Evolutionary conservation across 2,329 filamentous ascomycete species (phyloP).

Genomic region (Apiospora rasikravindrae): DNA sequence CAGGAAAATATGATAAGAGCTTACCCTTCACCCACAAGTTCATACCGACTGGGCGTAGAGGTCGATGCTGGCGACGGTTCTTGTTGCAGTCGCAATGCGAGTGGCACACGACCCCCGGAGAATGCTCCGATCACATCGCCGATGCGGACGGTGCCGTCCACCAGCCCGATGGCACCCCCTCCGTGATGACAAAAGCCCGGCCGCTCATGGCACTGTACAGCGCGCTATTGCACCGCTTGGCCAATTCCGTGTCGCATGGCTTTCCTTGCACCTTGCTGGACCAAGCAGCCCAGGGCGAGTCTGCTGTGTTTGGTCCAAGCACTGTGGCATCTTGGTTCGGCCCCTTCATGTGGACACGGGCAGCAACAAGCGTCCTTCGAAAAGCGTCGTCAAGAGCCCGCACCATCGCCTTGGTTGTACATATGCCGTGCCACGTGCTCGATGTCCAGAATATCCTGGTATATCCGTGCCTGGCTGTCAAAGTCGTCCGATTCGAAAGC

Average conservation of each 20-base stretch:
- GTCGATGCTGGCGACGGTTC: background rate
- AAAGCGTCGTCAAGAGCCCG: background rate
- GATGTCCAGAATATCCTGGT: background rate
- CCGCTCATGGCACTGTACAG: background rate
- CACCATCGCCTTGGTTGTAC: background rate
- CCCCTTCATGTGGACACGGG: background rate
- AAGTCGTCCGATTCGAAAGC: background rate
- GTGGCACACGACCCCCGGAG: background rate
- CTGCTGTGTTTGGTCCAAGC: background rate
- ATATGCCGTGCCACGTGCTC: background rate
- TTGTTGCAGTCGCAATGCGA: background rate
- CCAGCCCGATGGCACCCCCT: slow-evolving; percentile 18
- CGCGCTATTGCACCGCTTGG: background rate
- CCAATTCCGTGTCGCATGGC: background rate
- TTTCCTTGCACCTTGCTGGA: background rate
- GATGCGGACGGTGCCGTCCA: background rate
- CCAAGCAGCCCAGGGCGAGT: background rate
- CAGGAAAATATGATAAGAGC: background rate
- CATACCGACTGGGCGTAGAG: background rate
- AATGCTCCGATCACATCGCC: background rate
- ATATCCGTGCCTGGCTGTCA: background rate
- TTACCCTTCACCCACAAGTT: slow-evolving; percentile 2
- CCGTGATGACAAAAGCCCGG: background rate
- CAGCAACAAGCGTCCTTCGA: background rate
- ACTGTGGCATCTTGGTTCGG: background rate